Base-by-base conservation (phyloP, 192 early-diverging fungal species). In the Spizellomyces punctatus region DNA sequence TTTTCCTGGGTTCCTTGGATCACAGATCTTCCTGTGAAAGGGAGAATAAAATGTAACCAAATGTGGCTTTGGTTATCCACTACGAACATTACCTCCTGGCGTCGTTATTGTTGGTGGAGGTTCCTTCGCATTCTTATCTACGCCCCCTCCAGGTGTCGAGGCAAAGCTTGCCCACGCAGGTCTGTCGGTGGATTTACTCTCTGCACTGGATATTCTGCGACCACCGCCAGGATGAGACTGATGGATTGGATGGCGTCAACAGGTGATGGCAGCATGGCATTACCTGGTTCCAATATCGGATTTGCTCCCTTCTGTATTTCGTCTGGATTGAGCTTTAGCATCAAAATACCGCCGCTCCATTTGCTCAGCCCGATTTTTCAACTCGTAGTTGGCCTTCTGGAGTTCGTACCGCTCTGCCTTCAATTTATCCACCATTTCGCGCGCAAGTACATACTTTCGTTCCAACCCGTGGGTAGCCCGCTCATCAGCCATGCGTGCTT, bases 341-440 rank as follows among this genome's bases (percentile, higher is more conserved):
- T 54, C 50, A 12, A 54, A n/a, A 12, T 19, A 54, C 50, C 50
- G 50, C 48, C 66, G 56, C 60, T 74, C 66, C 12, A 71, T 42
- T 42, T 74, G 65, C 46, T 68, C 60, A 12, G 60, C 52, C n/a
- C 50, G 50, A 19, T 12, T 46, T 57, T 79, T 80, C 22, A 83
- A 59, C 8, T 76, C 75, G 46, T 60, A 81, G 27, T 67, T 60
- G 46, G 64, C 52, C 19, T 74, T 50, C 63, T 75, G 69, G 43
- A 83, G 50, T 41, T 77, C 77, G n/a, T 66, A 55, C 10, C 76
- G 70, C 52, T 85, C 83, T 45, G 57, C 41, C 63, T 79, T 82
- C 16, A 85, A 61, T 56, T 81, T 78, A 17, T 78, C 76, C 8
- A 76, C 76, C 76, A 81, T 80, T 55, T 85, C 83, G 19, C 71